phyloP scores from a whole-genome alignment of 2,329 filamentous ascomycete species.

The Ceratocystis huliohia region DNA sequence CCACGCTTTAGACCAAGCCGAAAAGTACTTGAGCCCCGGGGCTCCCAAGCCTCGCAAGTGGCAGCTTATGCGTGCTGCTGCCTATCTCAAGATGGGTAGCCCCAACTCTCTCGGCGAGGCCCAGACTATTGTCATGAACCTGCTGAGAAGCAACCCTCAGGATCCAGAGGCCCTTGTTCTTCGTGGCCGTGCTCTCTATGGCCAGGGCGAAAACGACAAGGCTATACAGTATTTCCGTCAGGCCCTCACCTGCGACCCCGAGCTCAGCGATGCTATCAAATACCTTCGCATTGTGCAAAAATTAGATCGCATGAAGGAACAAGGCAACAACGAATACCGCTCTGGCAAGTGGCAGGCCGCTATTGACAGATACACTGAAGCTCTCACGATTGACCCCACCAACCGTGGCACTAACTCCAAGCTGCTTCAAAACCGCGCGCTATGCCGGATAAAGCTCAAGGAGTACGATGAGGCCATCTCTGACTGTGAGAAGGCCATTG shows the following conservation, averaged over 20 bases:
- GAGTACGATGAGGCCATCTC: slow-evolving; percentile 67
- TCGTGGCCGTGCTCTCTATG: slow-evolving; percentile 74
- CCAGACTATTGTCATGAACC: slow-evolving; percentile 78
- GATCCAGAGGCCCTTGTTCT: slow-evolving; percentile 91
- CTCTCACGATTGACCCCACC: slow-evolving; percentile 69
- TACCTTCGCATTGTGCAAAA: slow-evolving; percentile 83
- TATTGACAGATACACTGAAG: slow-evolving; percentile 70
- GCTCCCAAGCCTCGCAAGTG: slow-evolving; percentile 80
- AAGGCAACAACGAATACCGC: slow-evolving; percentile 87
- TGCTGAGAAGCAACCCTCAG: slow-evolving; percentile 75
- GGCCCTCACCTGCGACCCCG: slow-evolving; percentile 79
- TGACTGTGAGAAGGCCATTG: slow-evolving; percentile 75
- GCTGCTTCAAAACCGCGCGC: slow-evolving; percentile 81
- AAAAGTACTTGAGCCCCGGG: slow-evolving; percentile 61
- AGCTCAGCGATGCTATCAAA: slow-evolving; percentile 78
- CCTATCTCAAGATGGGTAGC: slow-evolving; percentile 83
- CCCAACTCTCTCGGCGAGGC: slow-evolving; percentile 81
- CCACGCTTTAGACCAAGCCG: slow-evolving; percentile 82
- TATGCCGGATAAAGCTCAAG: slow-evolving; percentile 74
- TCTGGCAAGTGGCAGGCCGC: slow-evolving; percentile 65
- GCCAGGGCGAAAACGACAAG: slow-evolving; percentile 88
- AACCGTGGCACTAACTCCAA: slow-evolving; percentile 94
- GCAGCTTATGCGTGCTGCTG: slow-evolving; percentile 84
- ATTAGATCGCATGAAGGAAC: slow-evolving; percentile 83
- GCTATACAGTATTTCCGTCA: slow-evolving; percentile 85